These are phyloP conservation scores for Verticillium tricorpus DNA, from an alignment of 2,329 filamentous ascomycete species.

Conservation along the genomic window DNA sequence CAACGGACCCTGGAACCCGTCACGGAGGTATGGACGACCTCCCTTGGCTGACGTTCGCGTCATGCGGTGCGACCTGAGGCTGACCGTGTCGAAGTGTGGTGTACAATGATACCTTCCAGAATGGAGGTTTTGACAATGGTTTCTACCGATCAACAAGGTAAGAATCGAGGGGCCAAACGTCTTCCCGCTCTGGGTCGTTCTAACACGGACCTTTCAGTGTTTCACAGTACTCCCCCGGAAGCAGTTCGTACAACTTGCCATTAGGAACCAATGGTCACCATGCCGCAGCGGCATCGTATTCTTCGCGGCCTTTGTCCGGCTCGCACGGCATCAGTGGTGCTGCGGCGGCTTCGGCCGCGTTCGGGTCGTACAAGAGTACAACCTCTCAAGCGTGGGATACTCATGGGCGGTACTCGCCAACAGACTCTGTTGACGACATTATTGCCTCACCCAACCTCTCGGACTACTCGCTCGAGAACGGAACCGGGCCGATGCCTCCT, in stretches of 20 bases:
- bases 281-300: constrained; percentile 36
- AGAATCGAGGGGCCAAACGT: constrained; percentile 16
- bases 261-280: constrained; percentile 29
- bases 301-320: constrained; percentile 35
- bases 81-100: constrained; percentile 20
- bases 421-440: constrained; percentile 55
- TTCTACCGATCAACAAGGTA: constrained; percentile 34
- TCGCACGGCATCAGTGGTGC: constrained; percentile 25
- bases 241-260: constrained; percentile 25
- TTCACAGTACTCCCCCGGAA: constrained; percentile 29
- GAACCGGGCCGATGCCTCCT: constrained; percentile 32
- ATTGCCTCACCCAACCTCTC: constrained; percentile 53
- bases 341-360: constrained; percentile 16
- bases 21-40: constrained; percentile 44
- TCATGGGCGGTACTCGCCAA: constrained; percentile 49
- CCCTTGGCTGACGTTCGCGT: constrained; percentile 4
- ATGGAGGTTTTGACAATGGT: constrained; percentile 27
- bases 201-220: constrained; percentile 29
- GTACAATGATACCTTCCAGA: constrained; percentile 28
- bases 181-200: background rate
- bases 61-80: constrained; percentile 1
- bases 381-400: constrained; percentile 42
- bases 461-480: constrained; percentile 56
- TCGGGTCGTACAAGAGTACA: constrained; percentile 34
- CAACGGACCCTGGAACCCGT: constrained; percentile 44